phyloP scores from a whole-genome alignment of 164 flowering plant species.

The Aristolochia californica region DNA sequence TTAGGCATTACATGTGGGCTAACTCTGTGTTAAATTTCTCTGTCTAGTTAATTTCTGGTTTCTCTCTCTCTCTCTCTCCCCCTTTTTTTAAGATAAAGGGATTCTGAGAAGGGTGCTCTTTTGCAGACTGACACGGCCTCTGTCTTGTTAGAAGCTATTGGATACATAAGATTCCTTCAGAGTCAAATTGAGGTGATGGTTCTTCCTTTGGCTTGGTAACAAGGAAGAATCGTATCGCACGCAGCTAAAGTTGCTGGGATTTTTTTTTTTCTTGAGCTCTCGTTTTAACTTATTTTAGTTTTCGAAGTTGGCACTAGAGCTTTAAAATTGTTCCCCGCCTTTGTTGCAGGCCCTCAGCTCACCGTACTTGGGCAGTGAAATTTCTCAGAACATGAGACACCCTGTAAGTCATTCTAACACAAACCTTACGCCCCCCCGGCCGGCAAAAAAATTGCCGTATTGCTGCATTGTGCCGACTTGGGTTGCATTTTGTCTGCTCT shows the following conservation, averaged over 20 bases:
- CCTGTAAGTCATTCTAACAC: constrained; percentile 68
- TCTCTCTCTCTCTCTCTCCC: too few relatives aligned
- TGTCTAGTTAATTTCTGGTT: too few relatives aligned
- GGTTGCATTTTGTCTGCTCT: too few relatives aligned
- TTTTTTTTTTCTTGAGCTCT: too few relatives aligned
- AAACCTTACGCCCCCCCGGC: too few relatives aligned
- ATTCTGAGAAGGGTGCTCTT: constrained; percentile 18
- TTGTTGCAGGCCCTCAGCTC: constrained; percentile 72
- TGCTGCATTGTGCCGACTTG: too few relatives aligned
- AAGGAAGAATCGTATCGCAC: constrained; percentile 19
- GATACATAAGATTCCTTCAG: constrained; percentile 94
- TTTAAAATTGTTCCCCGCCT: constrained; percentile 12
- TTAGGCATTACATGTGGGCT: too few relatives aligned
- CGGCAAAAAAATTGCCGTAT: too few relatives aligned
- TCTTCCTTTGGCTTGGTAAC: constrained; percentile 14
- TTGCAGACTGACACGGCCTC: constrained; percentile 99
- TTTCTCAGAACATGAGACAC: constrained; percentile 40
- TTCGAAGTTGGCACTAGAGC: constrained; percentile 17
- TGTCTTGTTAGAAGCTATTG: constrained; percentile 92
- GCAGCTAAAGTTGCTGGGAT: constrained; percentile 24
- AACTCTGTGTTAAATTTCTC: too few relatives aligned
- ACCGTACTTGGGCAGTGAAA: constrained; percentile 64
- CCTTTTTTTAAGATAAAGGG: constrained; percentile 5
- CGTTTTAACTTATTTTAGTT: constrained; percentile 11
- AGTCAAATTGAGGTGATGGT: constrained; percentile 84